Conservation (phyloP, 768 basidiomycete species). For the Vararia minispora region DNA sequence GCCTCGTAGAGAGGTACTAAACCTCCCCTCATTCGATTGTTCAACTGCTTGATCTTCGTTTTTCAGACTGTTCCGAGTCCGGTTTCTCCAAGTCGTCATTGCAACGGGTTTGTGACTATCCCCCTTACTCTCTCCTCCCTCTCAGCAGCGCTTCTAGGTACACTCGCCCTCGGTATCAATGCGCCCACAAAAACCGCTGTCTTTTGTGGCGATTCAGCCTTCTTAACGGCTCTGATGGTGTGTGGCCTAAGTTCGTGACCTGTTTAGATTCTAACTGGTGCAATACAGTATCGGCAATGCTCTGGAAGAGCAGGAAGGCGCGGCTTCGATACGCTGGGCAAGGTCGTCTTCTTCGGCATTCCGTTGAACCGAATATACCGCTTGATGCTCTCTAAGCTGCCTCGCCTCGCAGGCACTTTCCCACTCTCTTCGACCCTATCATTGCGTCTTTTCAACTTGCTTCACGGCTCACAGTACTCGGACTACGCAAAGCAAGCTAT, state of each 20-base stretch:
- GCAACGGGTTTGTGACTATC: constrained; percentile 43
- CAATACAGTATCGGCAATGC: constrained; percentile 54
- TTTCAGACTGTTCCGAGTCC: constrained; percentile 45
- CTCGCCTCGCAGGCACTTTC: constrained; percentile 50
- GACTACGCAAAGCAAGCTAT: constrained; percentile 38
- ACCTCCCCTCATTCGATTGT: neutral
- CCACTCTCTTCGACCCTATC: constrained; percentile 57
- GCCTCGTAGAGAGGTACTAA: constrained; percentile 47
- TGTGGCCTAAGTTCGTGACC: constrained; percentile 8
- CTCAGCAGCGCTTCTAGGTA: constrained; percentile 28
- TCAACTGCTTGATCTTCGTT: neutral
- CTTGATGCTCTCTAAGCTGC: constrained; percentile 51
- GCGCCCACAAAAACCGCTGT: constrained; percentile 57
- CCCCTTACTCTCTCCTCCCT: neutral
- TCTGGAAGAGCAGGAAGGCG: constrained; percentile 64
- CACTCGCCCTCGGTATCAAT: constrained; percentile 66
- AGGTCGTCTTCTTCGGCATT: constrained; percentile 64
- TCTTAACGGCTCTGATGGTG: constrained; percentile 49
- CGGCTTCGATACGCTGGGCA: constrained; percentile 58
- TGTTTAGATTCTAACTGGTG: constrained; percentile 8
- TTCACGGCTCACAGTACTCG: constrained; percentile 47
- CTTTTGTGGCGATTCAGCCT: constrained; percentile 54
- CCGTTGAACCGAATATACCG: constrained; percentile 53
- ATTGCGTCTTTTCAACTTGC: constrained; percentile 52
- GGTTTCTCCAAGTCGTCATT: constrained; percentile 54